phyloP scores from a whole-genome alignment of 306 rosid genomes.

The Cicer chorassanicum region DNA sequence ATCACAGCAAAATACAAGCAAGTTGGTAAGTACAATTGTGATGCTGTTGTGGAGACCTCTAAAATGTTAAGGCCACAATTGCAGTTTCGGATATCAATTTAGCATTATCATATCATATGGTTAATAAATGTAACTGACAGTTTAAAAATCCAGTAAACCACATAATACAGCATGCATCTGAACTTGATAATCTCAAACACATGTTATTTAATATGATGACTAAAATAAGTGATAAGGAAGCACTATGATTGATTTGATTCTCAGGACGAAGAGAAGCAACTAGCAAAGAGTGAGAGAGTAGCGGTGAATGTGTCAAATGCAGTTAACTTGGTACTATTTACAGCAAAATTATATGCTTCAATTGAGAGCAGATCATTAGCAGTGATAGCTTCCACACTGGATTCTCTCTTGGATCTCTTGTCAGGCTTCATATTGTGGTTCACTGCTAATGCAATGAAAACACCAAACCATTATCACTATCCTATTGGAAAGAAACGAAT shows the following conservation, averaged over 20 bases:
- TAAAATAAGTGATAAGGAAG: not conserved
- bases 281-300: slow-evolving; percentile 67
- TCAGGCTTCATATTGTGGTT: slow-evolving; percentile 89
- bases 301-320: slow-evolving; percentile 66
- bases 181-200: not conserved
- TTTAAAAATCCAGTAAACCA: not conserved
- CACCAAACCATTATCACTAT: slow-evolving; percentile 68
- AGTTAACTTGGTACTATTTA: slow-evolving; percentile 67
- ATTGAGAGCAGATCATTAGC: slow-evolving; percentile 72
- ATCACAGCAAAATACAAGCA: too few relatives aligned
- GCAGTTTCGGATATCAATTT: not conserved
- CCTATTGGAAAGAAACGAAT: slow-evolving; percentile 89
- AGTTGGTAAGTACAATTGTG: not conserved
- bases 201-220: not conserved
- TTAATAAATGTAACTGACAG: not conserved
- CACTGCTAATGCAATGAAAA: slow-evolving; percentile 73
- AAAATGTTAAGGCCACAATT: not conserved
- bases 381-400: slow-evolving; percentile 83
- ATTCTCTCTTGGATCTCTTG: slow-evolving; percentile 82
- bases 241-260: not conserved
- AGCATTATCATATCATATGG: not conserved
- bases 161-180: not conserved
- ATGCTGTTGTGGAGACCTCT: not conserved
- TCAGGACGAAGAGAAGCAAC: slow-evolving; percentile 74
- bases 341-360: slow-evolving; percentile 73